Evolutionary conservation across 768 basidiomycete species (phyloP).

Genomic region (Trametes villosa): DNA sequence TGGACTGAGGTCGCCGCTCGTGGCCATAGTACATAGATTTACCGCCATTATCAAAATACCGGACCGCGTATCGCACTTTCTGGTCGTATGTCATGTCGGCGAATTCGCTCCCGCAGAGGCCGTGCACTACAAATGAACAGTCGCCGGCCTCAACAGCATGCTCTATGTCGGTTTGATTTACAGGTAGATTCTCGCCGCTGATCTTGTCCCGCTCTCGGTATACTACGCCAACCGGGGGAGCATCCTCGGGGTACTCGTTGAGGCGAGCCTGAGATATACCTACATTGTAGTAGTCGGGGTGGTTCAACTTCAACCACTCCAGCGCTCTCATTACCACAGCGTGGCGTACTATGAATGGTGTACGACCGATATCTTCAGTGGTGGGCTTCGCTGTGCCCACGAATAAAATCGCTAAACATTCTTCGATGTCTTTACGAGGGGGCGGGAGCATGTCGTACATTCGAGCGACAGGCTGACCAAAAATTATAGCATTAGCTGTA

Average conservation of each 20-base stretch:
- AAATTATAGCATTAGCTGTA: no score
- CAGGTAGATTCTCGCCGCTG: neutral
- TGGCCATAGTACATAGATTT: conserved; percentile 6
- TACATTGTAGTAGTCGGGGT: conserved; percentile 21
- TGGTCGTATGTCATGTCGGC: neutral
- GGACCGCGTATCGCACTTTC: neutral
- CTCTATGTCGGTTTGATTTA: neutral
- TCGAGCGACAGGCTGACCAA: no score
- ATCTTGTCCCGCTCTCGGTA: neutral
- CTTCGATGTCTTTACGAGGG: conserved; percentile 20
- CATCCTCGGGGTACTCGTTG: conserved; percentile 9
- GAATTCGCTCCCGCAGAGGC: conserved; percentile 2
- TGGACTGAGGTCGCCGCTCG: conserved; percentile 4
- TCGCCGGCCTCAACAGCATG: neutral
- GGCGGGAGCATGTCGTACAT: conserved; percentile 6
- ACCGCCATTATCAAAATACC: conserved; percentile 8
- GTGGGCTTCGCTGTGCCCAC: conserved; percentile 34
- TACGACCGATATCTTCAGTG: conserved; percentile 30
- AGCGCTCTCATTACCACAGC: conserved; percentile 23
- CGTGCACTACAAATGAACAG: conserved; percentile 18
- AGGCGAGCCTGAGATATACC: conserved; percentile 14
- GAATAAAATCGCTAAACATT: conserved; percentile 36
- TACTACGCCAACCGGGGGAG: conserved; percentile 2
- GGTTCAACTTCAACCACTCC: conserved; percentile 29
- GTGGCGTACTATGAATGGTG: conserved; percentile 29